Base-by-base conservation (phyloP, 2,329 filamentous ascomycete species). In the Dactylellina cionopaga region DNA sequence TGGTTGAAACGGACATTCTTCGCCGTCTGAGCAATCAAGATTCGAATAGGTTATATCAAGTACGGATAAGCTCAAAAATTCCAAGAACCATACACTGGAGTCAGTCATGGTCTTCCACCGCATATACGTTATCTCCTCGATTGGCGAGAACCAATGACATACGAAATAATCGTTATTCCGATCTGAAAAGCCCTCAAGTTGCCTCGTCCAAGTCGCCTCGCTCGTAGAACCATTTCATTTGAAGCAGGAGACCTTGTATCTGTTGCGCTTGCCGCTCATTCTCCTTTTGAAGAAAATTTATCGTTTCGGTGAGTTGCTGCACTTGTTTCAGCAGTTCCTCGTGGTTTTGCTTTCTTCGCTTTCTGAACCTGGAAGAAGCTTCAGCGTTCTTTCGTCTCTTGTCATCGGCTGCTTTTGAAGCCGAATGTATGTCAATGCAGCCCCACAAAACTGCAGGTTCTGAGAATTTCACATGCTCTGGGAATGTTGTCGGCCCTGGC, bases 61-160 rank as follows among this genome's bases (percentile, higher is more conserved):
- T 7, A 41, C 37, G 9, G n/a, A 15, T 11, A 11, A 5, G n/a
- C 9, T 15, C n/a, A 5, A 15, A 41, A 41, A 15, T 7, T 41
- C 37, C 37, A 41, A 41, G 37, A 41, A 41, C 37, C 10, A 15
- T 41, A 41, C 37, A 7, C 37, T 41, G 37, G 17, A 41, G 37
- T 41, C 37, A 15, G n/a, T n/a, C n/a, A 11, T 7, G n/a, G 9
- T 41, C 37, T 41, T 41, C 37, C 37, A 41, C 37, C 37, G 37
- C 37, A 41, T 41, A 41, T 41, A 41, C 6, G 37, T 41, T 41
- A 9, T 41, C 37, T 41, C 37, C 37, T 41, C 37, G 37, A 15
- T 41, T 41, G 6, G 37, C 37, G n/a, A 41, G 37, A 41, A 41
- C 37, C 37, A 41, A 41, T 41, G 37, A 41, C 37, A 41, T 41